Conservation (phyloP, 768 basidiomycete genomes). For the Sarcomyxa edulis region DNA sequence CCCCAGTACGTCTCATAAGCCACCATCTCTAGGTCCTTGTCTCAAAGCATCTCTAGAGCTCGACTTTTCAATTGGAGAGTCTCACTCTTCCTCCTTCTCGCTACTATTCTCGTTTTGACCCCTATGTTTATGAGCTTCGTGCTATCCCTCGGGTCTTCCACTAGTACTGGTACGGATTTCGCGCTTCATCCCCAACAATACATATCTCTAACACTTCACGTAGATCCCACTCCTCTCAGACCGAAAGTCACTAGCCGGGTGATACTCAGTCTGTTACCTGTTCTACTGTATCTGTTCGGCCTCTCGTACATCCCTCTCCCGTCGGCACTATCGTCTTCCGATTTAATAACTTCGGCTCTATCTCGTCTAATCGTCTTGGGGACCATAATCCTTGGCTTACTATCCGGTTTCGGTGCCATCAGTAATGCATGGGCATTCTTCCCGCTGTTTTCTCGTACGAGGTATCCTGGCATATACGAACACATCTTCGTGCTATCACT, state of each 20-base stretch:
- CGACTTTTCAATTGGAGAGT: slow-evolving; percentile 65
- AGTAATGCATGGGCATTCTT: slow-evolving; percentile 61
- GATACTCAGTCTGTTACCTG: slow-evolving; percentile 43
- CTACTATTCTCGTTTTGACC: slow-evolving; percentile 57
- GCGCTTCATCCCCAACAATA: neutral
- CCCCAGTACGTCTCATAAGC: slow-evolving; percentile 38
- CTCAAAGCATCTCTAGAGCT: slow-evolving; percentile 29
- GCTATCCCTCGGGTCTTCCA: slow-evolving; percentile 35
- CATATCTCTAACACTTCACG: neutral
- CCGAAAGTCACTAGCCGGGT: slow-evolving; percentile 13
- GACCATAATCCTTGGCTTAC: slow-evolving; percentile 69
- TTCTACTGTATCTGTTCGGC: slow-evolving; percentile 48
- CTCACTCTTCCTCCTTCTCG: slow-evolving; percentile 57
- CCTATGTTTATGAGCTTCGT: slow-evolving; percentile 62
- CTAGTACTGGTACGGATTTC: slow-evolving; percentile 17
- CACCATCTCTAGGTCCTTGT: slow-evolving; percentile 3
- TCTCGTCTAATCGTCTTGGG: slow-evolving; percentile 72
- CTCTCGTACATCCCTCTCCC: slow-evolving; percentile 71
- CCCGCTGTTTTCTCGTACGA: slow-evolving; percentile 29
- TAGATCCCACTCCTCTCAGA: slow-evolving; percentile 5
- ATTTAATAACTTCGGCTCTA: slow-evolving; percentile 42
- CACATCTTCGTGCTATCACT: neutral
- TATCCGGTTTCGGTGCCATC: slow-evolving; percentile 78
- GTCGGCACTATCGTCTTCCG: slow-evolving; percentile 30
- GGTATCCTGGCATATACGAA: slow-evolving; percentile 12